Percentiles rank a stretch among this genome's conserved stretches.
These are phyloP conservation scores for Daucus carota DNA, from an alignment of 129 eudicot genomes.

Conservation along the genomic window DNA sequence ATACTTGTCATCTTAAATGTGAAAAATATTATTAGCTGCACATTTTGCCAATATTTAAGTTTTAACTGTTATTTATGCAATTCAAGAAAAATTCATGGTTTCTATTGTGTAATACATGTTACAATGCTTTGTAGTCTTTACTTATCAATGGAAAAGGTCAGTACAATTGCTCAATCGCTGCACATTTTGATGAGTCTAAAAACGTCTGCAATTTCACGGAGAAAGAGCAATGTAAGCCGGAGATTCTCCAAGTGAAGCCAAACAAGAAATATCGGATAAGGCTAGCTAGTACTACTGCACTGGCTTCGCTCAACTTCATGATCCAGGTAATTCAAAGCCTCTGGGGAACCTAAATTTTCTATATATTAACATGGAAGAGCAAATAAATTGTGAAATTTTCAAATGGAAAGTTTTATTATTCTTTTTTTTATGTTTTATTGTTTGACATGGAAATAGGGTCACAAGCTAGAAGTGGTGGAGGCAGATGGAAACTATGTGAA, in stretches of 20 bases:
- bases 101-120: background rate
- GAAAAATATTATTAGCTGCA: background rate
- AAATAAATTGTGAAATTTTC: no score
- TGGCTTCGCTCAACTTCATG: conserved; percentile 82
- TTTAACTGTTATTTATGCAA: background rate
- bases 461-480: conserved; percentile 47
- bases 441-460: conserved; percentile 20
- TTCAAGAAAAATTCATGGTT: background rate
- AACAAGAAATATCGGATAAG: conserved; percentile 86
- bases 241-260: conserved; percentile 53
- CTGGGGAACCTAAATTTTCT: background rate
- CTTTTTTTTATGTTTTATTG: background rate
- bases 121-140: conserved; percentile 36
- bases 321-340: conserved; percentile 45
- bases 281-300: conserved; percentile 80
- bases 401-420: no score
- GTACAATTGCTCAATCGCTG: conserved; percentile 68
- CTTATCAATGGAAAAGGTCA: conserved; percentile 90
- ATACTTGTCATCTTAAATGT: no score
- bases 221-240: conserved; percentile 64
- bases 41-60: no score
- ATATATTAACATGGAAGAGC: no score
- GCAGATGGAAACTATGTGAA: conserved; percentile 59
- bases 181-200: conserved; percentile 34
- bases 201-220: conserved; percentile 55